Percentiles rank a stretch among this genome's conserved stretches.
These are phyloP conservation scores for Rhizophagus sp. DNA, from an alignment of 192 early-diverging fungal species.

Conservation along the genomic window DNA sequence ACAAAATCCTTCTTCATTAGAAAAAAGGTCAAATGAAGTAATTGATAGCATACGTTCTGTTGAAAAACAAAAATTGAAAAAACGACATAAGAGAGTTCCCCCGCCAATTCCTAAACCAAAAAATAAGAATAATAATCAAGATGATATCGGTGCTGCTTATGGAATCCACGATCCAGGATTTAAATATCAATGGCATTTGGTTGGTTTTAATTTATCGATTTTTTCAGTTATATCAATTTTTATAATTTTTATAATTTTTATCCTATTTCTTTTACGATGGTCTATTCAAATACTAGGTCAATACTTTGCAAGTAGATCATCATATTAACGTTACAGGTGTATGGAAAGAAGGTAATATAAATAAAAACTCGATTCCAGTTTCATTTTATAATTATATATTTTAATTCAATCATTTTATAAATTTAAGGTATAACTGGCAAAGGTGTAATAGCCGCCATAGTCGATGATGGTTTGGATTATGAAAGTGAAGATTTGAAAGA, in stretches of 20 bases:
- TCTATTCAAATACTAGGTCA: constrained; percentile 41
- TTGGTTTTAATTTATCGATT: constrained; percentile 37
- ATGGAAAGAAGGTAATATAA: constrained; percentile 72
- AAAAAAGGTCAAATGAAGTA: constrained; percentile 18
- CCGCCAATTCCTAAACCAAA: constrained; percentile 27
- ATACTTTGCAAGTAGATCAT: constrained; percentile 56
- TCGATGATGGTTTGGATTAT: constrained; percentile 96
- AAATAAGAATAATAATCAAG: constrained; percentile 14
- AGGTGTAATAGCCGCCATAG: constrained; percentile 82
- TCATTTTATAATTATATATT: background rate
- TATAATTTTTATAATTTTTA: background rate
- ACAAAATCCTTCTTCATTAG: background rate
- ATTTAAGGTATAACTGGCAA: constrained; percentile 78
- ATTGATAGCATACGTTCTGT: constrained; percentile 32
- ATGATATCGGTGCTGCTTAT: constrained; percentile 38
- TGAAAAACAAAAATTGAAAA: constrained; percentile 39
- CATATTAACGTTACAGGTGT: constrained; percentile 94
- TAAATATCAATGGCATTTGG: constrained; percentile 80
- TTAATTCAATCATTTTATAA: background rate
- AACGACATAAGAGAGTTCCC: constrained; percentile 39
- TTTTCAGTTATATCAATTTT: background rate
- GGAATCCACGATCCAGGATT: constrained; percentile 76
- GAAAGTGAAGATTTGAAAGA: constrained; percentile 76
- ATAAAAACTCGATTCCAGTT: background rate
- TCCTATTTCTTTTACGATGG: background rate